Evolutionary conservation across 495 filamentous ascomycete genomes (phyloP), one percentile per base, ranked within the genome.

Genomic region (Podospora pseudoanserina): DNA sequence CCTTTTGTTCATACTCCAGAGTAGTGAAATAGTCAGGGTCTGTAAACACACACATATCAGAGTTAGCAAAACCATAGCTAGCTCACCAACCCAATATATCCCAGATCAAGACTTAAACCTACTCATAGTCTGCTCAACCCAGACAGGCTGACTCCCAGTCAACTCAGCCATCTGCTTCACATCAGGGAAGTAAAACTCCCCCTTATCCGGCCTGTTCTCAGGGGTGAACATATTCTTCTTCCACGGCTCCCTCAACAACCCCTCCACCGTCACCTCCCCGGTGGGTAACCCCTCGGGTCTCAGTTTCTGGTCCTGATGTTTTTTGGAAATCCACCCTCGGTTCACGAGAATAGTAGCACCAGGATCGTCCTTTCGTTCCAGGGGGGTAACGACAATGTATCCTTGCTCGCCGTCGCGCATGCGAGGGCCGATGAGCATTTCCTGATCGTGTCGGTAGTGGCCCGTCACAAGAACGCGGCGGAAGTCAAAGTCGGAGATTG

Each of bases 191-290:
- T 97, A 95, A 74, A 95, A 99, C 79, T 91, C 90, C 64, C 88
- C 87, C 67, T 84, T 85, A 68, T 94, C 89, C 0, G 94, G 93
- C 68, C 86, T 81, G 72, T 98, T 99, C 0, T 89, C 88, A 0
- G 95, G 95, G 67, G 95, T 99, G 74, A 99, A 99, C 85, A 93
- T 89, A 74, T 99, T 99, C 86, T 92, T 96, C 85, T 93, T 91
- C 89, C 92, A 96, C 32, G 96, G 94, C 81, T 93, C 87, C 65
- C 95, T 79, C 74, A 99, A 77, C 75, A 99, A 75, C 4, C 95
- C 95, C 75, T 96, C 88, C 2, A 98, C 87, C 6, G 82, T 85
- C 3, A 99, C 89, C 72, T 87, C 85, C 0, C 86, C 91, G 39
- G 74, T 73, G 2, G 88, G 88, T 64, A 97, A 67, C 3, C 86